Evolutionary conservation across 352 stramenopile species (phyloP), one percentile per base, ranked within the genome.

Genomic region (Phytophthora cactorum): DNA sequence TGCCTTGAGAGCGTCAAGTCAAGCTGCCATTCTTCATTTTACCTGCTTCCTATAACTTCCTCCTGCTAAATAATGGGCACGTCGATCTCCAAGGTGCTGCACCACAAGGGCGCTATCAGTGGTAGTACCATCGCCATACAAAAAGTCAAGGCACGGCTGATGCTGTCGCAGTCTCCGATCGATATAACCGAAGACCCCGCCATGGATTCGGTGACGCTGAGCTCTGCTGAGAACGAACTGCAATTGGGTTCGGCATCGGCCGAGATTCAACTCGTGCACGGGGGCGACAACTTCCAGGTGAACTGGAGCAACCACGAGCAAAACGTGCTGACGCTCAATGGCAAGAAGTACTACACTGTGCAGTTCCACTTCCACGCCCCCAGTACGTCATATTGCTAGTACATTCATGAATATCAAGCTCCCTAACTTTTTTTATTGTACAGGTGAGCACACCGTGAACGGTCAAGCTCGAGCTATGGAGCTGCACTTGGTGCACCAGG

Each of bases 301-400:
- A 68, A 75, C 46, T 90, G 82, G 82, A 65, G 68, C 32, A 55
- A 75, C 45, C 58, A 63, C 43, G 54, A 73, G 32, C 66, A 77
- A 47, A 87, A 86, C 49, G 56, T 66, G 45, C 57, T 89, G 54
- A 68, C 45, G 41, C 75, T 89, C 61, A 60, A 82, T 22, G 77
- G 77, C 70, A 85, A 84, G 57, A 72, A 76, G 27, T 89, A 76
- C 72, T 76, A 74, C 59, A 79, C 81, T 39, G 70, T 89, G 44
- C 81, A 89, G 58, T 89, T 89, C 68, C 81, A 89, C 58, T 84
- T 90, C 68, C 82, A 91, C 63, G 75, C 78, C 5, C 82, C 82
- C 2, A 90, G 81, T 86, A 81, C 66, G 79, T 81, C 22, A 22
- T 12, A 22, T 47, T 47, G 12, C 5, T 28, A 47, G 38, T 38